A percentile compares a stretch with the other conserved stretches of the same genome.
Conservation (phyloP, 2,329 filamentous ascomycete genomes). For the Aspergillus floridensis region DNA sequence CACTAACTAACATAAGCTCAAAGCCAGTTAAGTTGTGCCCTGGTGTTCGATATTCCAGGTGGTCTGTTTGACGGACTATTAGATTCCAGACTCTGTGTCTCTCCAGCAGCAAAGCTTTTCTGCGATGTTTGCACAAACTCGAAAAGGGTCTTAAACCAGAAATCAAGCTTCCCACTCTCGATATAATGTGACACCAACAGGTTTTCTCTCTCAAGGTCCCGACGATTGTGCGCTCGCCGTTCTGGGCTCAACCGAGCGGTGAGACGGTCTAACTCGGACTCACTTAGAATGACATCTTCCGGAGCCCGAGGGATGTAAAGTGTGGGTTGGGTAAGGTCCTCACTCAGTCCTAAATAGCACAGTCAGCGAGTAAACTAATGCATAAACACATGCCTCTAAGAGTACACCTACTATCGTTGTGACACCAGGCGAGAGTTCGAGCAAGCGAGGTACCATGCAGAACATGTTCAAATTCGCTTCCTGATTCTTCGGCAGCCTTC, state of each 20-base stretch:
- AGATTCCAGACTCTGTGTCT: not conserved
- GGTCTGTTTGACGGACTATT: not conserved
- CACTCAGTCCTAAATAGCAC: conserved; percentile 15
- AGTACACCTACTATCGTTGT: conserved; percentile 45
- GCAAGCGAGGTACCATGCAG: conserved; percentile 67
- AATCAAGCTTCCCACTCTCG: conserved; percentile 64
- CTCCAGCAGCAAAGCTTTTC: not conserved
- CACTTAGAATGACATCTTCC: conserved; percentile 28
- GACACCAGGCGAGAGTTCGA: conserved; percentile 62
- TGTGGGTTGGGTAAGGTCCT: conserved; percentile 16
- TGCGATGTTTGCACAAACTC: conserved; percentile 17
- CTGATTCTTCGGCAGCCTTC: conserved; percentile 70
- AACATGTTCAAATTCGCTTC: conserved; percentile 62
- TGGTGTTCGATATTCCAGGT: not conserved
- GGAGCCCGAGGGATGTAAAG: conserved; percentile 28
- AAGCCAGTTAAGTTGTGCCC: conserved; percentile 19
- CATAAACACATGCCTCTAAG: not conserved
- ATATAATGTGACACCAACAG: conserved; percentile 62
- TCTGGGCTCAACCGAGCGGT: conserved; percentile 57
- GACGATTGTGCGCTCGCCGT: conserved; percentile 64
- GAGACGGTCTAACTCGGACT: conserved; percentile 50
- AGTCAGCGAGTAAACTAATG: conserved; percentile 8
- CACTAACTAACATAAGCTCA: not conserved
- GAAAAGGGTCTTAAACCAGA: conserved; percentile 58
- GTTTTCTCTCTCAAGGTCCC: conserved; percentile 73